A percentile compares a stretch with the other conserved stretches of the same genome.
These are phyloP conservation scores for Acrocalymma vagum DNA, from an alignment of 2,329 filamentous ascomycete genomes.

Conservation along the genomic window DNA sequence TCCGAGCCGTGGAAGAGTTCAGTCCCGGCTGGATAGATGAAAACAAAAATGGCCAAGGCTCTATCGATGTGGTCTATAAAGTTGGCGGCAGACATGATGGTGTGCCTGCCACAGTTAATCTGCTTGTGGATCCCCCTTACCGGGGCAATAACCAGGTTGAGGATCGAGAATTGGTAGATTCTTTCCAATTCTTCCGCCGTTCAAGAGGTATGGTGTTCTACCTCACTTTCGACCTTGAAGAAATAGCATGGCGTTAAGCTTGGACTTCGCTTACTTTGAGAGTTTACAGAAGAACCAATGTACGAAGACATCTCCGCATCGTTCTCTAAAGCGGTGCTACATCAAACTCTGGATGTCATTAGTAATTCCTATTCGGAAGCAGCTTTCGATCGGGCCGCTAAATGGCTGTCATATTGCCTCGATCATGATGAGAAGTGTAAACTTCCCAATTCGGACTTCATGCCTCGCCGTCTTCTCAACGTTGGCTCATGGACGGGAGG, in stretches of 20 bases:
- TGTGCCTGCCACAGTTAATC: no score
- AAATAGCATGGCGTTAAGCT: no score
- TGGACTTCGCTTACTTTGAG: not conserved
- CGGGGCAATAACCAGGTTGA: not conserved
- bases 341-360: not conserved
- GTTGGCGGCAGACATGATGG: no score
- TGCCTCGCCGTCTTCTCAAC: slow-evolving; percentile 2
- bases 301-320: no score
- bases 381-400: not conserved
- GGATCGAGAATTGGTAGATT: not conserved
- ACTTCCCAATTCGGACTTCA: not conserved
- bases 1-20: not conserved
- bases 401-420: slow-evolving; percentile 2
- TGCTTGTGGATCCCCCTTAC: no score
- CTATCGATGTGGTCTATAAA: not conserved
- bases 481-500: not conserved
- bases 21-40: slow-evolving; percentile 2
- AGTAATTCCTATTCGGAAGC: not conserved
- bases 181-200: no score
- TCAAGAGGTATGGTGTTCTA: no score
- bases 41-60: not conserved
- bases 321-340: no score
- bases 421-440: slow-evolving; percentile 1
- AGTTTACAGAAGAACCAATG: not conserved
- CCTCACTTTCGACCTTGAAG: no score